Conservation (phyloP, 176 grass and related monocot genomes). For the Aegilops longissima region DNA sequence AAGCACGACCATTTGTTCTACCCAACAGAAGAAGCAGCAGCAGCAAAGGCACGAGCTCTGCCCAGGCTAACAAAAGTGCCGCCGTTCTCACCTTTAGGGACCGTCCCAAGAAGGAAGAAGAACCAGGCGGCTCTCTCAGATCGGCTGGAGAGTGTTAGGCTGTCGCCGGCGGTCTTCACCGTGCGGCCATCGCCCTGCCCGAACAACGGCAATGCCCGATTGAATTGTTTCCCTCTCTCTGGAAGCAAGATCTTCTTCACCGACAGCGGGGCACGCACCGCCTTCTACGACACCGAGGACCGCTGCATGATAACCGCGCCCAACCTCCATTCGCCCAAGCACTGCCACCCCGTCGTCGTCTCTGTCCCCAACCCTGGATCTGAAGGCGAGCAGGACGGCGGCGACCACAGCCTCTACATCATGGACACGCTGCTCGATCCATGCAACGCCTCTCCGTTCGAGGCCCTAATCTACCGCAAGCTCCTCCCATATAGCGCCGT, state of each 20-base stretch:
- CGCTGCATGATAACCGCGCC: not conserved
- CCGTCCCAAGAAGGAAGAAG: not conserved
- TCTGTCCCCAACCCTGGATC: not conserved
- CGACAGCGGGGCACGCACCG: not conserved
- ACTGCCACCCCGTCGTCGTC: not conserved
- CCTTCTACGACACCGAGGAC: not conserved
- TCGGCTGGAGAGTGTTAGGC: not conserved
- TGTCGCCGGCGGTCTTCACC: not conserved
- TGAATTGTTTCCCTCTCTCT: not conserved
- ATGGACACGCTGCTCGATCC: too few species aligned
- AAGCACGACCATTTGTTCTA: not conserved
- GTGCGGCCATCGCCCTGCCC: not conserved
- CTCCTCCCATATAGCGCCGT: too few species aligned
- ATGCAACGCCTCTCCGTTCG: too few species aligned
- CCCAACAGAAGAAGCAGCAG: not conserved
- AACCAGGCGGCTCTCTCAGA: not conserved
- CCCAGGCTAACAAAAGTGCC: not conserved
- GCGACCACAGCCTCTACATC: not conserved
- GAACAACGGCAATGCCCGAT: fast-evolving
- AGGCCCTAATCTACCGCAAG: too few species aligned
- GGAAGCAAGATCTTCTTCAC: not conserved
- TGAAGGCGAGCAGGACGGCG: not conserved
- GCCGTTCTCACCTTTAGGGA: too few species aligned
- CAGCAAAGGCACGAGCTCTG: not conserved
- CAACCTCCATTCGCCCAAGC: not conserved